A percentile compares a stretch with the other conserved stretches of the same genome.
Evolutionary conservation across 176 grass and related monocot species (phyloP).

Genomic region (Oryza rufipogon): DNA sequence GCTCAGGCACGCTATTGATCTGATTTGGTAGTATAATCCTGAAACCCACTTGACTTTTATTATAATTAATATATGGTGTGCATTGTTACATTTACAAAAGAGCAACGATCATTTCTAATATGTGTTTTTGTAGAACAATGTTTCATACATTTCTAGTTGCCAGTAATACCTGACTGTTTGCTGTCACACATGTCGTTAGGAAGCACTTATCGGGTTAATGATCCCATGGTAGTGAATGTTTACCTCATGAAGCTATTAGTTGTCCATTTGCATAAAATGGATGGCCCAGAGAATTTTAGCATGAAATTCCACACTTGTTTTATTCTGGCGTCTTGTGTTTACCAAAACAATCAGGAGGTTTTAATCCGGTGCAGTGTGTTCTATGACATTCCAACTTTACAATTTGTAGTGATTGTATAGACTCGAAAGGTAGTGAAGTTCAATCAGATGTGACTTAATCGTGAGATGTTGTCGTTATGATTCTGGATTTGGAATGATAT

Average conservation of each 20-base stretch:
- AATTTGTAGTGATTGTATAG: background rate
- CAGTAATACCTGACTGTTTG: background rate
- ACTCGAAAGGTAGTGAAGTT: background rate
- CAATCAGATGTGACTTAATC: background rate
- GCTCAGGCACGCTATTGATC: background rate
- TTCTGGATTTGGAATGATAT: background rate
- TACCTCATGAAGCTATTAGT: background rate
- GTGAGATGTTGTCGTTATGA: background rate
- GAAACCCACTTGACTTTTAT: background rate
- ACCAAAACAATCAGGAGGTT: background rate
- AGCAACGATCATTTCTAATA: background rate
- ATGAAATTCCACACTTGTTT: background rate
- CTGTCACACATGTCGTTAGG: background rate
- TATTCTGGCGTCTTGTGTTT: background rate
- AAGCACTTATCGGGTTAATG: background rate
- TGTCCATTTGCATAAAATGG: background rate
- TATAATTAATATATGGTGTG: background rate
- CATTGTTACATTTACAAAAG: background rate
- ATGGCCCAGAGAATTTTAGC: background rate
- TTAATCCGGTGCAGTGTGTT: background rate
- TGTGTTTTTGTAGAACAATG: background rate
- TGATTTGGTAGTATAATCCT: background rate
- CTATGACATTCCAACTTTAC: background rate
- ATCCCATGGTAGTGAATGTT: background rate
- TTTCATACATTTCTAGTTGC: background rate